A percentile compares a stretch with the other conserved stretches of the same genome.
phyloP scores from a whole-genome alignment of 176 grass and related monocot genomes.

The Panicum miliaceum region DNA sequence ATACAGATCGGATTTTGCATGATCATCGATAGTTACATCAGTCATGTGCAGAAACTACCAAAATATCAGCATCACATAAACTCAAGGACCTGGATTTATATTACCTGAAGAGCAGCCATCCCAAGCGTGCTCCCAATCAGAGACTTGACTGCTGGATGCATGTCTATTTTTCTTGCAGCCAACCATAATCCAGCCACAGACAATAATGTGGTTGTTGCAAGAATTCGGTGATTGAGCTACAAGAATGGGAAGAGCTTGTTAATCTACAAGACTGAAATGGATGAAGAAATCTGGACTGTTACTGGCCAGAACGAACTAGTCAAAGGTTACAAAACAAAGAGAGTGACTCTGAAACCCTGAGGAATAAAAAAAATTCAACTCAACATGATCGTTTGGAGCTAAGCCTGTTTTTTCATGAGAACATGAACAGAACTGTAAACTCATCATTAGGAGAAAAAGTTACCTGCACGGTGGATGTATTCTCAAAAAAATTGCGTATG shows the following conservation, averaged over 20 bases:
- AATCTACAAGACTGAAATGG: neutral
- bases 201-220: constrained; percentile 70
- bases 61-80: constrained; percentile 13
- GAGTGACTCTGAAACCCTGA: no score
- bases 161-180: constrained; percentile 69
- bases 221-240: constrained; percentile 91
- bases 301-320: no score
- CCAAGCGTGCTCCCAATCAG: constrained; percentile 80
- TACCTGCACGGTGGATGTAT: constrained; percentile 92
- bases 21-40: no score
- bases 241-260: constrained; percentile 39
- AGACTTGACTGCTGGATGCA: constrained; percentile 84
- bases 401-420: neutral
- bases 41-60: neutral
- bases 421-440: constrained; percentile 11
- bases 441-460: neutral
- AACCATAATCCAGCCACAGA: constrained; percentile 79
- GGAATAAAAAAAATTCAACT: no score
- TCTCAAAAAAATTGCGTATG: constrained; percentile 89
- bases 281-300: neutral
- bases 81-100: constrained; percentile 2
- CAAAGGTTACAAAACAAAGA: no score
- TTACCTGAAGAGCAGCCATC: constrained; percentile 90
- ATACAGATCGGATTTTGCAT: no score
- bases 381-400: no score